Conservation (phyloP, 1,139 yeast species). For the Saccharomycopsis crataegensis region DNA sequence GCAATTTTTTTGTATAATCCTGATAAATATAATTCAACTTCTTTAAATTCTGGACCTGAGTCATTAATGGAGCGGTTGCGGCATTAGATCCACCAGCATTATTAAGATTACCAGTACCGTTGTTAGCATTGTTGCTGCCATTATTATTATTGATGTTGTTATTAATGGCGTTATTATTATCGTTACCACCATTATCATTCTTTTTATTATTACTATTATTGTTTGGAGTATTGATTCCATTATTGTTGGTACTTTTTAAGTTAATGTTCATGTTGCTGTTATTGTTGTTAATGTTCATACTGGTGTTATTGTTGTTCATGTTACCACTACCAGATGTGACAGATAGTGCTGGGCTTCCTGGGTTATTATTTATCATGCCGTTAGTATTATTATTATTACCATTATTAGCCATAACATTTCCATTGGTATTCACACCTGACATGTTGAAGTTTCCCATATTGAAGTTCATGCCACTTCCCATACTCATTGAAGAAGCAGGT, state of each 20-base stretch:
- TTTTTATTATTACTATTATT: background rate
- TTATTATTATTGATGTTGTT: constrained; percentile 2
- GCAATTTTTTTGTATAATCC: constrained; percentile 13
- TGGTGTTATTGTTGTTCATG: constrained; percentile 24
- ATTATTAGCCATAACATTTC: background rate
- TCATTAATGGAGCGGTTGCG: constrained; percentile 12
- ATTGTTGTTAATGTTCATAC: constrained; percentile 23
- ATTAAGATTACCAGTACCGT: background rate
- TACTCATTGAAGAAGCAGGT: constrained; percentile 1
- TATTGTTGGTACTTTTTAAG: constrained; percentile 14
- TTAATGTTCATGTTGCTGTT: constrained; percentile 13
- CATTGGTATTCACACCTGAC: background rate
- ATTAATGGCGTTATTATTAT: background rate
- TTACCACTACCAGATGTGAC: constrained; percentile 16
- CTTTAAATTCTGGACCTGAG: constrained; percentile 12
- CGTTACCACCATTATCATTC: background rate
- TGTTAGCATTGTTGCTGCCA: constrained; percentile 3
- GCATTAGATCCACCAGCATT: background rate
- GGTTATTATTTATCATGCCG: background rate
- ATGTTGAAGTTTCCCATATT: background rate
- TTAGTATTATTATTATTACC: background rate
- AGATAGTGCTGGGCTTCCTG: no score
- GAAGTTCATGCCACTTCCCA: background rate
- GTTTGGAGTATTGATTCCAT: constrained; percentile 2
- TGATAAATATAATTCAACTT: constrained; percentile 7